Percentiles rank a stretch among this genome's conserved stretches.
Evolutionary conservation across 805 yeast genomes (phyloP).

Genomic region (Kluyveromyces nonfermentans): DNA sequence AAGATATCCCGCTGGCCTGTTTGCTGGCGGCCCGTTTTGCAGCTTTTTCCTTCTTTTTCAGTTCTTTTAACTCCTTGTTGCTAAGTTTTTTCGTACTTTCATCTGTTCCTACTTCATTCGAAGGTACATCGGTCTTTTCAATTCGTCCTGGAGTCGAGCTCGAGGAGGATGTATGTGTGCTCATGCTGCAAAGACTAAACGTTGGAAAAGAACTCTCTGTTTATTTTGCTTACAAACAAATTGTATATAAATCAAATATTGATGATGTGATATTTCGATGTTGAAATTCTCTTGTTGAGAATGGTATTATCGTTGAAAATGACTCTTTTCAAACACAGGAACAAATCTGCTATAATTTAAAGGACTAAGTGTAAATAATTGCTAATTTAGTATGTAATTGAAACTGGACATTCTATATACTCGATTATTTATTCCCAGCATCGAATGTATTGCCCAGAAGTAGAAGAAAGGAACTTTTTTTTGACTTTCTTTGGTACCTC

Average conservation of each 20-base stretch:
- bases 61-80: conserved; percentile 78
- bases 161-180: neutral
- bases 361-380: too few species aligned
- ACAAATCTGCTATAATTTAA: too few species aligned
- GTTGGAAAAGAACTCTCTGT: neutral
- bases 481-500: too few species aligned
- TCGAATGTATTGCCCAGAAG: too few species aligned
- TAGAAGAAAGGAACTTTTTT: too few species aligned
- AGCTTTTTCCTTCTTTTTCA: conserved; percentile 84
- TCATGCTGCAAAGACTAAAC: neutral
- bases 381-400: too few species aligned
- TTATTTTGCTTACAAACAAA: neutral
- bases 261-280: neutral
- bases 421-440: too few species aligned
- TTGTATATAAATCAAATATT: neutral
- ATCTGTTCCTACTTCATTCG: neutral
- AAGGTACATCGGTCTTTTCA: neutral
- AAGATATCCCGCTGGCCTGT: conserved; percentile 50
- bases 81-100: conserved; percentile 33
- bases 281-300: neutral
- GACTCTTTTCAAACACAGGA: too few species aligned
- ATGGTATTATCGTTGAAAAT: neutral
- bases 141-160: neutral
- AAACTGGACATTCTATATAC: too few species aligned
- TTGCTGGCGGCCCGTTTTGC: conserved; percentile 87